Conservation (phyloP, 176 grass and related monocot species). For the Thalia dealbata region DNA sequence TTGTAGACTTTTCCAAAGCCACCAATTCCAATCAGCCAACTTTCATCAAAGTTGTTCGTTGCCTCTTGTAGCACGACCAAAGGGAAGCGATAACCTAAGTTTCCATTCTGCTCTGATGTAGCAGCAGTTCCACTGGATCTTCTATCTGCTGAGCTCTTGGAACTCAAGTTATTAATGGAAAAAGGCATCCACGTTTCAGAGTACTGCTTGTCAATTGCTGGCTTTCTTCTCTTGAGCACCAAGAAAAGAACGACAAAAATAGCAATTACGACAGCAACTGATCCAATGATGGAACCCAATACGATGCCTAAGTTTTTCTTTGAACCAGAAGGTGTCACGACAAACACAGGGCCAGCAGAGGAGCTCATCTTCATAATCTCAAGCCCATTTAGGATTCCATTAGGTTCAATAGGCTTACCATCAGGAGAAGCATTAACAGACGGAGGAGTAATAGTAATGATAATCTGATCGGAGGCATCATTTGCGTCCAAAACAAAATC, state of each 20-base stretch:
- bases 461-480: conserved; percentile 46
- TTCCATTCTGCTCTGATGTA: conserved; percentile 64
- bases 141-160: conserved; percentile 59
- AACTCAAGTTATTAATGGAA: conserved; percentile 69
- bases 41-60: conserved; percentile 87
- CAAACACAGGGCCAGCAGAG: conserved; percentile 44
- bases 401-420: conserved; percentile 46
- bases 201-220: conserved; percentile 35
- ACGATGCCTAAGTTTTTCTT: conserved; percentile 57
- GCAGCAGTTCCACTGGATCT: conserved; percentile 64
- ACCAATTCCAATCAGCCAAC: conserved; percentile 83
- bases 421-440: conserved; percentile 39
- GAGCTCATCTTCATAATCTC: conserved; percentile 75
- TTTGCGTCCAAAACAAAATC: conserved; percentile 61
- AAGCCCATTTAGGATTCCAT: conserved; percentile 89
- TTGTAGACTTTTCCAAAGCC: conserved; percentile 96
- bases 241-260: conserved; percentile 46
- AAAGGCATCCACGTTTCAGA: conserved; percentile 73
- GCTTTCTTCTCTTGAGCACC: conserved; percentile 44
- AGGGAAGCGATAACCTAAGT: conserved; percentile 55
- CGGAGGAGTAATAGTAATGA: conserved; percentile 60
- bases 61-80: conserved; percentile 76
- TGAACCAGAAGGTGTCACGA: conserved; percentile 29
- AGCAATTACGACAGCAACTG: conserved; percentile 41
- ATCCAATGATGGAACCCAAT: conserved; percentile 55